phyloP scores from a whole-genome alignment of 1,284 basidiomycete genomes.

The Phylloboletellus chloephorus region DNA sequence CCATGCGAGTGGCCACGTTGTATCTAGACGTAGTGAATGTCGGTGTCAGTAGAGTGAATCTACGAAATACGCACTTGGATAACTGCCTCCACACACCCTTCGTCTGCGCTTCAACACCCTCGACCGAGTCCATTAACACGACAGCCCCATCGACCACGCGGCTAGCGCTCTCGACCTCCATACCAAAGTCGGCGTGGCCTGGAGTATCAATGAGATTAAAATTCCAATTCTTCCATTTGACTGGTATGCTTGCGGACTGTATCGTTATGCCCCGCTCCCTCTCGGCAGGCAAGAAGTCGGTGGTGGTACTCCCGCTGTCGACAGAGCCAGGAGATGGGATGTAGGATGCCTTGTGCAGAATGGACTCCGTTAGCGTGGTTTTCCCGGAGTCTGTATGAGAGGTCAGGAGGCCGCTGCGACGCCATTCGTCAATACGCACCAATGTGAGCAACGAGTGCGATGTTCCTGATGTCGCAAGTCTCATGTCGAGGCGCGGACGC shows the following conservation, averaged over 20 bases:
- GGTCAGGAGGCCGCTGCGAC: slow-evolving; percentile 11
- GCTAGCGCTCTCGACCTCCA: slow-evolving; percentile 91
- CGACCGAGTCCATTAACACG: slow-evolving; percentile 83
- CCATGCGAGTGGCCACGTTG: slow-evolving; percentile 66
- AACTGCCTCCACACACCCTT: slow-evolving; percentile 85
- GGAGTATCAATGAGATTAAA: slow-evolving; percentile 90
- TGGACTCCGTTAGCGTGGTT: slow-evolving; percentile 86
- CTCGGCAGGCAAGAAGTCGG: slow-evolving; percentile 87
- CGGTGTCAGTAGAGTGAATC: not conserved
- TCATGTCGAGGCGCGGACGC: slow-evolving; percentile 22
- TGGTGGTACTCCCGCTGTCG: slow-evolving; percentile 85
- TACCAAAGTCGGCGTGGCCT: slow-evolving; percentile 90
- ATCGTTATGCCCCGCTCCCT: slow-evolving; percentile 88
- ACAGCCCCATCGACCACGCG: slow-evolving; percentile 87
- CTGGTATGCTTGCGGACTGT: slow-evolving; percentile 86
- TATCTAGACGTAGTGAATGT: slow-evolving; percentile 47
- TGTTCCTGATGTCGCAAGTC: slow-evolving; percentile 54
- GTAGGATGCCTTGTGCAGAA: slow-evolving; percentile 72
- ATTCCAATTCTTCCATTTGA: slow-evolving; percentile 79
- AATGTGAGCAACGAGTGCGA: slow-evolving; percentile 81
- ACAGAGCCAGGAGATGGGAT: slow-evolving; percentile 75
- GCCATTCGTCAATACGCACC: slow-evolving; percentile 39
- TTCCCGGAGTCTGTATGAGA: slow-evolving; percentile 74
- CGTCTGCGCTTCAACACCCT: slow-evolving; percentile 88
- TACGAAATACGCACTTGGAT: slow-evolving; percentile 54